A percentile compares a stretch with the other conserved stretches of the same genome.
phyloP scores from a whole-genome alignment of 2,329 filamentous ascomycete genomes.

The Diaporthe vaccinii region DNA sequence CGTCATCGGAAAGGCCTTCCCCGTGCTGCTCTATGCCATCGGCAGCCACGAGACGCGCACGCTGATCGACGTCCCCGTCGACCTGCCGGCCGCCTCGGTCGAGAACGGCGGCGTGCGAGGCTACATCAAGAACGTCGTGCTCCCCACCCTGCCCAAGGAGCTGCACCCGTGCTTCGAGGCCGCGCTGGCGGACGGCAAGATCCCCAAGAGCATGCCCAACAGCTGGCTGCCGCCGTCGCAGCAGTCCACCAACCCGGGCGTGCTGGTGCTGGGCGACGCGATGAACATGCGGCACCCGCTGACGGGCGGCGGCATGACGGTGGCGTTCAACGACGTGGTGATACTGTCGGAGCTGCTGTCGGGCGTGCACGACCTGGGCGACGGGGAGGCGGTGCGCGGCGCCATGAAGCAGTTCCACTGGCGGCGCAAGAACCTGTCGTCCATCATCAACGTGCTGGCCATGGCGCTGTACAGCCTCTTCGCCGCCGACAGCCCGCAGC shows the following conservation, averaged over 20 bases:
- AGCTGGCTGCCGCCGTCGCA: slow-evolving; percentile 85
- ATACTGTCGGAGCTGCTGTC: slow-evolving; percentile 80
- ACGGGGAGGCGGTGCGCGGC: slow-evolving; percentile 74
- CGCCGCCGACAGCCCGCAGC: slow-evolving; percentile 83
- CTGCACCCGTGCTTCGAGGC: slow-evolving; percentile 80
- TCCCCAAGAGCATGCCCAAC: slow-evolving; percentile 92
- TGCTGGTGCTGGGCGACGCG: slow-evolving; percentile 91
- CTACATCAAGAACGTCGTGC: slow-evolving; percentile 81
- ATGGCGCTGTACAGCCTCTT: slow-evolving; percentile 94
- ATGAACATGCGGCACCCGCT: slow-evolving; percentile 99
- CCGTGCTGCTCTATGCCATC: slow-evolving; percentile 96
- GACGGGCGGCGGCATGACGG: slow-evolving; percentile 98
- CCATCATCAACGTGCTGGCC: slow-evolving; percentile 97
- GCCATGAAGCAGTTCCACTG: slow-evolving; percentile 87
- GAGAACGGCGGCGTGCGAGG: slow-evolving; percentile 85
- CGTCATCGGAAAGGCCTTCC: slow-evolving; percentile 80
- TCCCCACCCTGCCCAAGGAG: slow-evolving; percentile 80
- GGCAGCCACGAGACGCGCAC: slow-evolving; percentile 93
- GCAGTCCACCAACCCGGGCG: slow-evolving; percentile 72
- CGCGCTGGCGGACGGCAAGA: slow-evolving; percentile 82
- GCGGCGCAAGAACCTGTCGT: slow-evolving; percentile 83
- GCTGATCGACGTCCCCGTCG: slow-evolving; percentile 87
- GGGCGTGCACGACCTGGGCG: slow-evolving; percentile 76
- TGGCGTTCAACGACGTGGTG: slow-evolving; percentile 93
- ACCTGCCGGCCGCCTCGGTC: slow-evolving; percentile 79